Base-by-base conservation (phyloP, 345 rosid genomes). In the Xanthoceras sorbifolium region DNA sequence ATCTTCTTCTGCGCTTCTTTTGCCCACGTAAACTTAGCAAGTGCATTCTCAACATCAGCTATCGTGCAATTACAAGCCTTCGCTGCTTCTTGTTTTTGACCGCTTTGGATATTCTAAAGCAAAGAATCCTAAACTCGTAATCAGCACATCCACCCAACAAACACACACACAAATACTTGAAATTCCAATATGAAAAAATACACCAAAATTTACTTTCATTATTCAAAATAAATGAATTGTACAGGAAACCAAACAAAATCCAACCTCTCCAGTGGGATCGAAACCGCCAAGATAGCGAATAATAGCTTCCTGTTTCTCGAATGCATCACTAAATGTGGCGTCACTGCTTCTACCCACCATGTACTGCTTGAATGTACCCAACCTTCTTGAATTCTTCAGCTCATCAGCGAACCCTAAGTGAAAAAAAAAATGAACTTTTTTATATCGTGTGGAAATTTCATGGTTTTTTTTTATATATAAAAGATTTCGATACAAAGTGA, bases 201-300 rank as follows among this genome's bases (percentile, higher is more conserved):
- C n/a, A 63, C 0, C 11, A 9, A 34, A 36, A 65, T 42, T 3
- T 42, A 42, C 46, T 42, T 32, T 32, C 4, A 32, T 32, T 32
- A 32, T 1, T 42, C 10, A 42, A n/a, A 42, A 12, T 42, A 42
- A 9, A 10, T 42, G 46, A n/a, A 42, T 11, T 36, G 28, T n/a
- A 42, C 6, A n/a, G 5, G 5, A 52, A 2, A 3, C 14, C 6
- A 9, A 4, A 32, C 36, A 32, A 17, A 69, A 46, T 11, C 88
- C 77, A 87, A 96, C 99, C 94, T 96, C 95, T 80, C 98, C 98
- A 12, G 90, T 80, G 52, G 87, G 86, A 80, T 93, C 97, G 71
- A 81, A 83, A 68, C 86, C 88, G 75, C 90, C 91, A 7, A 96
- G 94, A 57, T 79, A 91, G 34, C 97, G 83, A 85, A 96, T 82